These are phyloP conservation scores for Phaffomyces antillensis DNA, from an alignment of 805 yeast genomes.

Conservation along the genomic window DNA sequence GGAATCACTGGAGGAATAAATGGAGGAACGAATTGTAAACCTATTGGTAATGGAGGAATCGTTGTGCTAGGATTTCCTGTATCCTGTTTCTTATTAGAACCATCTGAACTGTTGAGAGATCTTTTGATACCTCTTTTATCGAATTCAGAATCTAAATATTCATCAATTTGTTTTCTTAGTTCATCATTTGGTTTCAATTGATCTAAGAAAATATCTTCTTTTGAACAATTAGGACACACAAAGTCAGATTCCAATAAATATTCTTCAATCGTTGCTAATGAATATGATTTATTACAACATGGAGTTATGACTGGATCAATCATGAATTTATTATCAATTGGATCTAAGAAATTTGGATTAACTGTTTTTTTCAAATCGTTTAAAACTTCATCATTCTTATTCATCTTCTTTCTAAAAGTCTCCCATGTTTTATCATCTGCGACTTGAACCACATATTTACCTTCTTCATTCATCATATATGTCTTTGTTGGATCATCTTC, in stretches of 20 bases:
- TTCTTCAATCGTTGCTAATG: conserved; percentile 58
- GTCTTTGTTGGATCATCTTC: conserved; percentile 53
- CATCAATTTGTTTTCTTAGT: conserved; percentile 46
- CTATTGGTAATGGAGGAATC: conserved; percentile 8
- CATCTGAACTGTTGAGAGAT: conserved; percentile 8
- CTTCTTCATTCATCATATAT: conserved; percentile 87
- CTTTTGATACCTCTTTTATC: conserved; percentile 26
- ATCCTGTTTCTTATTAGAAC: conserved; percentile 12
- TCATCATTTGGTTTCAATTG: conserved; percentile 55
- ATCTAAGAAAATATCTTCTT: conserved; percentile 70
- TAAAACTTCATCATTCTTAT: conserved; percentile 16
- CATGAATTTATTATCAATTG: conserved; percentile 58
- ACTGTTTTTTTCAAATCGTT: conserved; percentile 24
- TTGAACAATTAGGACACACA: conserved; percentile 81
- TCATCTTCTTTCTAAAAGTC: conserved; percentile 60
- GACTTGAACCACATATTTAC: conserved; percentile 91
- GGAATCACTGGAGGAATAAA: conserved; percentile 25
- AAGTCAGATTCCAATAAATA: conserved; percentile 75
- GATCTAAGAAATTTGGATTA: conserved; percentile 63
- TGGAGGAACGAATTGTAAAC: conserved; percentile 20
- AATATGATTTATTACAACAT: conserved; percentile 58
- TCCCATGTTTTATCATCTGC: conserved; percentile 93
- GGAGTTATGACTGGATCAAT: conserved; percentile 74
- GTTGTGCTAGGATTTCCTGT: neutral
- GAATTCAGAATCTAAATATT: conserved; percentile 36